Conservation (phyloP, 2,329 filamentous ascomycete species). For the Tolypocladium ophioglossoides region DNA sequence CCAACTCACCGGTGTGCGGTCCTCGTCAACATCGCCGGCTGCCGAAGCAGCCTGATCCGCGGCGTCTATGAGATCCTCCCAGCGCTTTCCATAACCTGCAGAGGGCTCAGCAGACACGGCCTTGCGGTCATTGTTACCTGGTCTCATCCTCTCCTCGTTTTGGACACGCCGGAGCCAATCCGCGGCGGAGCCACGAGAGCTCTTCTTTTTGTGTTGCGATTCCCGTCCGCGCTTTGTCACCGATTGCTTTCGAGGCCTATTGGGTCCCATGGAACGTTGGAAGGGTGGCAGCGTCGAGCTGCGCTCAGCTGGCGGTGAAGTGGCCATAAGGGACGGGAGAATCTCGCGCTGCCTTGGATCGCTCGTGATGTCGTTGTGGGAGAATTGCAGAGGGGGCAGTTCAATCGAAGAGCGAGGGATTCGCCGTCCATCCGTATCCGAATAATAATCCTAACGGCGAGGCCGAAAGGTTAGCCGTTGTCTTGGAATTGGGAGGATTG, state of each 20-base stretch:
- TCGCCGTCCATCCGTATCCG: constrained; percentile 56
- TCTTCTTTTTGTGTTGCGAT: constrained; percentile 69
- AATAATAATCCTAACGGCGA: constrained; percentile 49
- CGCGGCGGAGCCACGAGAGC: constrained; percentile 59
- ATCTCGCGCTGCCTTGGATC: constrained; percentile 65
- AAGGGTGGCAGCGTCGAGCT: constrained; percentile 82
- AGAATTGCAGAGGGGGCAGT: constrained; percentile 56
- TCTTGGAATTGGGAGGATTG: background rate
- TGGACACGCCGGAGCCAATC: constrained; percentile 51
- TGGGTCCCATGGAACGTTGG: constrained; percentile 60
- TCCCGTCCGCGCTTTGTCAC: constrained; percentile 69
- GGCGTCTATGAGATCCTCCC: constrained; percentile 94
- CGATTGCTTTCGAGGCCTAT: constrained; percentile 73
- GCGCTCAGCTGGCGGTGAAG: constrained; percentile 67
- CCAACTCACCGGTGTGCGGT: constrained; percentile 70
- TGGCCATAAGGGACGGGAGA: constrained; percentile 70
- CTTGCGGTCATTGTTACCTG: constrained; percentile 62
- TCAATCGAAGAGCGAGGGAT: constrained; percentile 60
- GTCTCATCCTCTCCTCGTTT: constrained; percentile 54
- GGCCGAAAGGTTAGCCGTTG: constrained; percentile 3
- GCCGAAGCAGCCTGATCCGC: constrained; percentile 65
- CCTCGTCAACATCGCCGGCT: constrained; percentile 82
- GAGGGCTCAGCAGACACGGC: constrained; percentile 79
- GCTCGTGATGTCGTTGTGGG: constrained; percentile 54
- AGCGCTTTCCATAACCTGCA: constrained; percentile 75